Evolutionary conservation across 1,284 basidiomycete genomes (phyloP), one percentile per base, ranked within the genome.

Genomic region (Sporisorium exsertum): DNA sequence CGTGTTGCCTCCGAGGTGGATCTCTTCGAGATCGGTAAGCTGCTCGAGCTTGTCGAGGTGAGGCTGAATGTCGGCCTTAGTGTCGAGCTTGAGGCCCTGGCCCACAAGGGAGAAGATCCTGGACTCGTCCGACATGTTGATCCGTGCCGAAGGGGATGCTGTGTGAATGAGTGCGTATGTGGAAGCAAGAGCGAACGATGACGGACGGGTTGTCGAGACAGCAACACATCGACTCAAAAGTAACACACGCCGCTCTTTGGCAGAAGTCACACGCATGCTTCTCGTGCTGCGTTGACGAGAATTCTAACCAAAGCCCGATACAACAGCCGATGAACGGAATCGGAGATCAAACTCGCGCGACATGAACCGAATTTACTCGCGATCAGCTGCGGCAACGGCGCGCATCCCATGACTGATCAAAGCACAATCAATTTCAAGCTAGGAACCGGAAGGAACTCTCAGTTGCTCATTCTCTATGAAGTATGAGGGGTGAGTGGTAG

Each of bases 1-100:
- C n/a, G 94, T 96, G 87, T 99, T 98, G 29, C 94, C 96, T 58
- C 95, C 93, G 66, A 99, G 89, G 85, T 95, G 93, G 72, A 99
- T 91, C 87, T 97, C 94, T 86, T 88, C 86, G 20, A 89, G 87
- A 42, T 91, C 90, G 79, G 93, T 89, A 52, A 92, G 86, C 77
- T 89, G 88, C 35, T 90, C 88, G 26, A 98, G 69, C 61, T 78
- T 60, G 1, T 77, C 68, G 35, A 82, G 87, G 82, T 92, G 90
- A 0, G 93, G 92, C 80, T 91, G 90, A 67, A 96, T 91, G 81
- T 97, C 94, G 9, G 89, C 90, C 46, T 89, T 88, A 18, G 91
- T 90, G 81, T 95, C 89, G 75, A 97, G 91, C 86, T 95, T 97
- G 71, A 97, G 89, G 52, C 91, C 81, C 67, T 74, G 60, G 5